Evolutionary conservation across 345 rosid species (phyloP).

Genomic region (Stellera chamaejasme): DNA sequence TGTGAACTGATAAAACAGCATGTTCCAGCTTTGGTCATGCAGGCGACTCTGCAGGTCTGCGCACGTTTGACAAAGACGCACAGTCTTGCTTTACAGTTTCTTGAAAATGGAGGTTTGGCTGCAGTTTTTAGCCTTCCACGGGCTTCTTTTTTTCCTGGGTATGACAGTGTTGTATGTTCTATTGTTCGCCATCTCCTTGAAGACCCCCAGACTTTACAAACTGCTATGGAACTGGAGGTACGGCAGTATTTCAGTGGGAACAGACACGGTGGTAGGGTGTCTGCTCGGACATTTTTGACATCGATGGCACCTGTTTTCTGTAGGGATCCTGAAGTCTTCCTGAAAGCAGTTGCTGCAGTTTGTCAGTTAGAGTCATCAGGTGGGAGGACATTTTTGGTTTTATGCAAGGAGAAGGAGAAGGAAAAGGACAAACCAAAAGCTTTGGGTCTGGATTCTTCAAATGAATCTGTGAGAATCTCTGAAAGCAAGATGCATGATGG

Average conservation of each 20-base stretch:
- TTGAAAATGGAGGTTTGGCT: slow-evolving; percentile 73
- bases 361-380: slow-evolving; percentile 92
- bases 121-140: slow-evolving; percentile 79
- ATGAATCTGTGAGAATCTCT: slow-evolving; percentile 59
- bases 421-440: slow-evolving; percentile 58
- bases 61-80: slow-evolving; percentile 88
- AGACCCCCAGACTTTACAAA: slow-evolving; percentile 95
- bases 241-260: slow-evolving; percentile 67
- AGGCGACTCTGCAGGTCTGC: slow-evolving; percentile 92
- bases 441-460: slow-evolving; percentile 46
- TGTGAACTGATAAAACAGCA: slow-evolving; percentile 74
- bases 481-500: slow-evolving; percentile 79
- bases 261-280: slow-evolving; percentile 64
- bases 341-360: slow-evolving; percentile 73
- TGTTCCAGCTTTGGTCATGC: slow-evolving; percentile 88
- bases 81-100: slow-evolving; percentile 68
- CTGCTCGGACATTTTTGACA: slow-evolving; percentile 62
- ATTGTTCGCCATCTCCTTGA: slow-evolving; percentile 88
- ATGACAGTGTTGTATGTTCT: slow-evolving; percentile 81
- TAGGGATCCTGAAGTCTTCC: slow-evolving; percentile 81
- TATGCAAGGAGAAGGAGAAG: slow-evolving; percentile 71
- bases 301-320: slow-evolving; percentile 87
- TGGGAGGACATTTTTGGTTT: slow-evolving; percentile 67
- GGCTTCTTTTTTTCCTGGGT: slow-evolving; percentile 82
- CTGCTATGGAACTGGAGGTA: slow-evolving; percentile 95